Evolutionary conservation across 1,139 yeast species (phyloP), one percentile per base, ranked within the genome.

Genomic region (Pichia sp.): DNA sequence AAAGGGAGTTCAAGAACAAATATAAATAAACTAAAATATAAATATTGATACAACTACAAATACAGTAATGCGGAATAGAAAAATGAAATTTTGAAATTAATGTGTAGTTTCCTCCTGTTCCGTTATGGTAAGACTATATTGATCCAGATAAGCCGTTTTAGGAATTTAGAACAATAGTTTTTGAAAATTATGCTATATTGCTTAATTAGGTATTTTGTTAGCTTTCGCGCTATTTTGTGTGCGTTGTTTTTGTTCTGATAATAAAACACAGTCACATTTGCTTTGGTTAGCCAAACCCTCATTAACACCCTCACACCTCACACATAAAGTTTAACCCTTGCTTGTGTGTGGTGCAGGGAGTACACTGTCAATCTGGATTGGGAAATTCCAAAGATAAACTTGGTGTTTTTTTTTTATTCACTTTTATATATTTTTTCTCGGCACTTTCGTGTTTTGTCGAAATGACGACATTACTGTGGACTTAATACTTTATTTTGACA

Each of bases 141-240:
- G 11, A 28, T 20, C 6, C 11, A 22, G 43, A 42, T 42, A 42
- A 42, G 45, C 45, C 45, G 30, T 31, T 25, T 35, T 27, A 16
- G 37, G 38, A 39, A 37, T 26, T 19, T 18, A 22, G n/a, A 27
- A 24, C 18, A 37, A 29, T 18, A 15, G 24, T 24, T 7, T 13
- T 6, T 6, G 19, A 15, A n/a, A n/a, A n/a, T 20, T 33, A 22
- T 15, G 26, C 33, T 31, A 11, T 20, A 19, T 26, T 37, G 9
- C 39, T 35, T 15, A 15, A 15, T 31, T 25, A 8, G 31, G 39
- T 7, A 31, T 10, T 5, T 14, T n/a, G n/a, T n/a, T n/a, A n/a
- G n/a, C n/a, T n/a, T n/a, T n/a, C n/a, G n/a, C n/a, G n/a, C 19
- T 31, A 26, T 25, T 25, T 25, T n/a, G 13, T 18, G n/a, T 16